Percentiles rank a stretch among this genome's conserved stretches.
phyloP scores from a whole-genome alignment of 306 rosid genomes.

The Cicer chorassanicum region DNA sequence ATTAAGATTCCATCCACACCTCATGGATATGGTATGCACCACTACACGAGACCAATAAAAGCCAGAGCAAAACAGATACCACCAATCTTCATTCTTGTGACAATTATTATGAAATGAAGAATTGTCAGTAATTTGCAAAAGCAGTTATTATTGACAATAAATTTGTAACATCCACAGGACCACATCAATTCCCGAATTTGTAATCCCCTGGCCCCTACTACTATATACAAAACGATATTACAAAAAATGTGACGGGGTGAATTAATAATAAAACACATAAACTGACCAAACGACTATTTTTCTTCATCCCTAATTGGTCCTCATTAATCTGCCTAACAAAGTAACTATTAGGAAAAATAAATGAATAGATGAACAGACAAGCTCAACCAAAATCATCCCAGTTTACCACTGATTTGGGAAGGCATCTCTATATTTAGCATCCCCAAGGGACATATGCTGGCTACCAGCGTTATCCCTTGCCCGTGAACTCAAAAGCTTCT shows the following conservation, averaged over 20 bases:
- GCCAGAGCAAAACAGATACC: constrained; percentile 30
- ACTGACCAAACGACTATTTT: constrained; percentile 28
- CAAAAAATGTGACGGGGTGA: constrained; percentile 11
- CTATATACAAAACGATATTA: constrained; percentile 21
- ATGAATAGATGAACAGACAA: constrained; percentile 16
- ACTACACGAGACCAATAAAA: constrained; percentile 5
- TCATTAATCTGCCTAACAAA: constrained; percentile 31
- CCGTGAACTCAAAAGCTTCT: constrained; percentile 60
- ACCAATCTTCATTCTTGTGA: constrained; percentile 21
- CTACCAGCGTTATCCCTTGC: constrained; percentile 58
- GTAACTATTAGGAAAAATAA: constrained; percentile 16
- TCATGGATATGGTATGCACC: constrained; percentile 8
- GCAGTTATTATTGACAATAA: constrained; percentile 27
- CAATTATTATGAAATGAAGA: constrained; percentile 20
- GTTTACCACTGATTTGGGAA: constrained; percentile 80
- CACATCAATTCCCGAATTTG: constrained; percentile 22
- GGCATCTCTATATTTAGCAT: constrained; percentile 69
- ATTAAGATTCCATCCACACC: constrained; percentile 17
- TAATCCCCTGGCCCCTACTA: constrained; percentile 36
- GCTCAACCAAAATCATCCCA: constrained; percentile 12
- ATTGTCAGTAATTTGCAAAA: constrained; percentile 11
- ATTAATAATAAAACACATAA: not conserved
- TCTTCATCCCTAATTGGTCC: constrained; percentile 27
- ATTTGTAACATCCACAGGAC: constrained; percentile 4
- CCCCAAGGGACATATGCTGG: constrained; percentile 57